A percentile compares a stretch with the other conserved stretches of the same genome.
Conservation (phyloP, 2,329 filamentous ascomycete genomes). For the Incumbomyces lentus region DNA sequence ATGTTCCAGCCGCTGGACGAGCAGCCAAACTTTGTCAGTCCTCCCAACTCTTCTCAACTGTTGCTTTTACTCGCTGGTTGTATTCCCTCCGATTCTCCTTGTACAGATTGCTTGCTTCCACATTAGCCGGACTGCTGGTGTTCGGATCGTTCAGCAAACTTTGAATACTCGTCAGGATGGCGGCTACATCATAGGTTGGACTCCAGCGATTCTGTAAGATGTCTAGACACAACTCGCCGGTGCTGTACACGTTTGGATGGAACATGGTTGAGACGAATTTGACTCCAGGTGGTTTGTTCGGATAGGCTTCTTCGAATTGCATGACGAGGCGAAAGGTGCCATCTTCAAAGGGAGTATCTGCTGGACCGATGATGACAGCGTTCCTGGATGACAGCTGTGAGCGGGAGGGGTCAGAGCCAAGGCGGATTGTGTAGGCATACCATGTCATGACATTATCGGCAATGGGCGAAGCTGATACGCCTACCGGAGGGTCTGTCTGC, state of each 20-base stretch:
- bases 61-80: constrained; percentile 86
- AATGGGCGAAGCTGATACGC: constrained; percentile 90
- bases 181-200: constrained; percentile 95
- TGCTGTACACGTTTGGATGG: constrained; percentile 96
- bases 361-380: constrained; percentile 92
- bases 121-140: constrained; percentile 94
- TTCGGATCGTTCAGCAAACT: constrained; percentile 97
- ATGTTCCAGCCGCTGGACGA: neutral
- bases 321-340: constrained; percentile 95
- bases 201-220: constrained; percentile 98
- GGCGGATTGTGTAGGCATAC: constrained; percentile 40
- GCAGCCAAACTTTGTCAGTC: constrained; percentile 43
- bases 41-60: constrained; percentile 99
- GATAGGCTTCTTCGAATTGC: constrained; percentile 98
- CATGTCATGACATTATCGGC: constrained; percentile 97
- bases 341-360: constrained; percentile 95
- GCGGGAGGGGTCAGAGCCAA: neutral
- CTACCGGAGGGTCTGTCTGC: constrained; percentile 96
- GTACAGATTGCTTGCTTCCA: constrained; percentile 95
- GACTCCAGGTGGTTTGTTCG: constrained; percentile 93
- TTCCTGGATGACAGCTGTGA: constrained; percentile 53
- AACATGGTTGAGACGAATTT: constrained; percentile 99
- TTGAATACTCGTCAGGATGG: constrained; percentile 93
- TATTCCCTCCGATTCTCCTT: constrained; percentile 98
- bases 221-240: constrained; percentile 89